Evolutionary conservation across 192 early-diverging fungal genomes (phyloP), one percentile per base, ranked within the genome.

Genomic region (Kickxella alabastrina): DNA sequence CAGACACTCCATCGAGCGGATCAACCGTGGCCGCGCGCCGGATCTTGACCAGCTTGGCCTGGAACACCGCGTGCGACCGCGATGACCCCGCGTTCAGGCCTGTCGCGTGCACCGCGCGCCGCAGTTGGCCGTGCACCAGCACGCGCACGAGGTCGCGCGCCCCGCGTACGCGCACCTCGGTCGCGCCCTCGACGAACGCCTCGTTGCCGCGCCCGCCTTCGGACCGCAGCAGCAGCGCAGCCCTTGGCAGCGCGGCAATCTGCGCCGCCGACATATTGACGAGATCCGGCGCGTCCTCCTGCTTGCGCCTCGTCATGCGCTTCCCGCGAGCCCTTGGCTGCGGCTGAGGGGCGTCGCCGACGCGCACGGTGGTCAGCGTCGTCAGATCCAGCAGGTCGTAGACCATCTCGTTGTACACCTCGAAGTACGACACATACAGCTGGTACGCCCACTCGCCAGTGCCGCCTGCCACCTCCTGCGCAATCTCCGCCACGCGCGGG

Each of bases 401-500:
- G 12, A 98, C 85, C 55, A 76, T 83, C 57, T 92, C 89, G 40
- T 83, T 88, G 63, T 93, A 94, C 22, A 98, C 84, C 52, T 98
- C 95, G 23, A 91, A 61, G 68, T 91, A 98, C 8, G 88, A 91
- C 23, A 94, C 86, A 61, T 90, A 87, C 28, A 98, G 78, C 10
- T 87, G 68, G 60, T 86, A 98, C 53, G 87, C 88, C 52, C 83
- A 84, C 21, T 84, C 66, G 34, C 43, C 31, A 7, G 18, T 36
- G 0, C 1, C 19, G 6, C 26, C 51, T 10, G 26, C 48, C 14
- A 69, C 56, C 19, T 57, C 57, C 17, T 44, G 23, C 14, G 37
- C 53, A 6, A 74, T 50, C 4, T 52, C 71, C 0, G 49, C 46
- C 24, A 63, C 31, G 6, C 27, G 18, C 5, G 41, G 25, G 13